Conservation (phyloP, 2,329 filamentous ascomycete species). For the Aspergillus jensenii region DNA sequence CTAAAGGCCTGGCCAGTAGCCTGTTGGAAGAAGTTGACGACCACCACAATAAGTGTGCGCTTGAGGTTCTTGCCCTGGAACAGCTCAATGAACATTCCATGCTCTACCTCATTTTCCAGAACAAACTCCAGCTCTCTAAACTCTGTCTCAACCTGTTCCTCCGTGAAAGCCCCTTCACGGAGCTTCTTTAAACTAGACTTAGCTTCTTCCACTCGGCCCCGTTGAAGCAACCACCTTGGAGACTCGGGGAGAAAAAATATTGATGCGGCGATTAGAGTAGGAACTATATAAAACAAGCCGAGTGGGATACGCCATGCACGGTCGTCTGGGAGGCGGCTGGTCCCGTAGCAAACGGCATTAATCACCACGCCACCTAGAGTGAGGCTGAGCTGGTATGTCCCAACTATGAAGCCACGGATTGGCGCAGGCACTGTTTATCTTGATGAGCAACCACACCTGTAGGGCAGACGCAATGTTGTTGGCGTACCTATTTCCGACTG, state of each 20-base stretch:
- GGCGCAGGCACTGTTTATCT: slow-evolving; percentile 29
- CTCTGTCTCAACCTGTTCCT: not conserved
- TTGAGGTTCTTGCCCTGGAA: slow-evolving; percentile 21
- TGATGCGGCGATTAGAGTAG: slow-evolving; percentile 24
- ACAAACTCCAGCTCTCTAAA: not conserved
- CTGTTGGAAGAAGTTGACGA: slow-evolving; percentile 25
- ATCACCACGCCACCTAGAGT: slow-evolving; percentile 1
- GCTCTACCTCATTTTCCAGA: slow-evolving; percentile 18
- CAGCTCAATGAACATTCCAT: slow-evolving; percentile 21
- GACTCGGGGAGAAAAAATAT: slow-evolving; percentile 32
- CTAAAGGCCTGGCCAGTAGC: slow-evolving; percentile 23
- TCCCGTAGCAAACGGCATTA: slow-evolving; percentile 27
- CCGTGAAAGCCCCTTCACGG: not conserved
- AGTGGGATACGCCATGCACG: slow-evolving; percentile 35
- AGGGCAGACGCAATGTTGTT: no score
- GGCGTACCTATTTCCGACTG: slow-evolving; percentile 24
- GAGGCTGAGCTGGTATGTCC: slow-evolving; percentile 8
- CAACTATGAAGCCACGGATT: slow-evolving; percentile 7
- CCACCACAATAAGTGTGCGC: slow-evolving; percentile 21
- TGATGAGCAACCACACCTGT: not conserved
- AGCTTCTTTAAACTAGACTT: slow-evolving; percentile 23
- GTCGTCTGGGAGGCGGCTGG: slow-evolving; percentile 27
- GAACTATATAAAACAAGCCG: slow-evolving; percentile 36
- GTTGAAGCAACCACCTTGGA: slow-evolving; percentile 29
- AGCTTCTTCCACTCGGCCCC: slow-evolving; percentile 30